Evolutionary conservation across 768 basidiomycete species (phyloP), one percentile per base, ranked within the genome.

Genomic region (Tulasnella sp.): DNA sequence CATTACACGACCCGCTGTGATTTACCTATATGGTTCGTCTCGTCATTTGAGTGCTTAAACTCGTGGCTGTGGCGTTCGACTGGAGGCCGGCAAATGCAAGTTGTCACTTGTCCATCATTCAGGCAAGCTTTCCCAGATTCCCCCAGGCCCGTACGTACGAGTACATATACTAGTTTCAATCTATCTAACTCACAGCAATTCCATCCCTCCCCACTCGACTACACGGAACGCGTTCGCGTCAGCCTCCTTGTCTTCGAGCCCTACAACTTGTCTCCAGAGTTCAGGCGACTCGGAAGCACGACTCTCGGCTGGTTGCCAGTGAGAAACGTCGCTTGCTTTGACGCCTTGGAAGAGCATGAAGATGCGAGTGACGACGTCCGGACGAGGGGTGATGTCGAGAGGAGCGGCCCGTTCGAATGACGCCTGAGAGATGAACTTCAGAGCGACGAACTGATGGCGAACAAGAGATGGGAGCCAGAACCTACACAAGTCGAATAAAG

Each of bases 341-440:
- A 90, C 82, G 1, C 88, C 88, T n/a, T 85, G 83, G 83, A 89
- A 90, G 2, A 89, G 82, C 88, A 90, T 89, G 82, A 90, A 89
- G 16, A 89, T 84, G 9, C 88, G 87, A 0, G 86, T 87, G 12
- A 89, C 84, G 72, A 88, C 84, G 78, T 88, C 88, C 22, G 89
- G 89, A 42, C 80, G 48, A 0, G 89, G 90, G 1, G 78, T 81
- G 74, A 90, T 81, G 1, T 82, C 81, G 18, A 90, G 84, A 0
- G 83, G 85, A 0, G 88, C 89, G 0, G 88, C 86, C 6, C 81
- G 79, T 76, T 87, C 87, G 82, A 88, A 90, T 28, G 86, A 85
- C 1, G 83, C 82, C 81, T 90, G 89, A 2, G 88, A 85, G 6
- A 90, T 50, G 84, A 90, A 90, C 5, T 88, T 87, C 41, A 90